phyloP scores from a whole-genome alignment of 257 asterid species.

The Solanum dulcamara region DNA sequence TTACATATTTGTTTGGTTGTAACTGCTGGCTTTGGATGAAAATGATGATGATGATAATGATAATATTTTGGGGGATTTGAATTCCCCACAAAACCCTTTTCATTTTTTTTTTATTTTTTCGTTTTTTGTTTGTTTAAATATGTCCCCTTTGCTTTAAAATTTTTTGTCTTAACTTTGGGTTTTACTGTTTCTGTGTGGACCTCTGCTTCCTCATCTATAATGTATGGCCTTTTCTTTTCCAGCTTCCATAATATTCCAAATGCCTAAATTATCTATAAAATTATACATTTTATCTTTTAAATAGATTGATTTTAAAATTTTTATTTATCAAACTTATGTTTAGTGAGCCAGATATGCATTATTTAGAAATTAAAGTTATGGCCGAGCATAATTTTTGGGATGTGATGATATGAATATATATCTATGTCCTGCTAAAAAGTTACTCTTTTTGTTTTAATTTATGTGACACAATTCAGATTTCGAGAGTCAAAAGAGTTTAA shows the following conservation, averaged over 20 bases:
- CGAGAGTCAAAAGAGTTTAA: background rate
- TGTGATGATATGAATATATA: background rate
- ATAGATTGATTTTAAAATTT: background rate
- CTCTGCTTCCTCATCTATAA: background rate
- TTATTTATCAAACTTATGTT: background rate
- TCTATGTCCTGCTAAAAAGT: background rate
- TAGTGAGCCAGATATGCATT: background rate
- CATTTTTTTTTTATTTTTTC: fast-evolving
- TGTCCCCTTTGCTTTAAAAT: background rate
- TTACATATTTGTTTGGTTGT: background rate
- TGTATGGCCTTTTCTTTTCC: background rate
- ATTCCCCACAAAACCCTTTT: background rate
- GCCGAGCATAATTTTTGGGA: background rate
- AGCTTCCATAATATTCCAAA: background rate
- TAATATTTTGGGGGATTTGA: background rate
- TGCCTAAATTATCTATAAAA: background rate
- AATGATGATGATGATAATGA: background rate
- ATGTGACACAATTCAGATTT: no score
- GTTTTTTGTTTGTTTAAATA: background rate
- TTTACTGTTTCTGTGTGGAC: background rate
- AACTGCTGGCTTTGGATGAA: background rate
- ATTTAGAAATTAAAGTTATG: background rate
- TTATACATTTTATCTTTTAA: background rate
- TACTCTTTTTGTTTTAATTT: no score
- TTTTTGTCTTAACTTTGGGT: background rate